A percentile compares a stretch with the other conserved stretches of the same genome.
Evolutionary conservation across 2,329 filamentous ascomycete genomes (phyloP).

Genomic region (Epichloe aotearoae): DNA sequence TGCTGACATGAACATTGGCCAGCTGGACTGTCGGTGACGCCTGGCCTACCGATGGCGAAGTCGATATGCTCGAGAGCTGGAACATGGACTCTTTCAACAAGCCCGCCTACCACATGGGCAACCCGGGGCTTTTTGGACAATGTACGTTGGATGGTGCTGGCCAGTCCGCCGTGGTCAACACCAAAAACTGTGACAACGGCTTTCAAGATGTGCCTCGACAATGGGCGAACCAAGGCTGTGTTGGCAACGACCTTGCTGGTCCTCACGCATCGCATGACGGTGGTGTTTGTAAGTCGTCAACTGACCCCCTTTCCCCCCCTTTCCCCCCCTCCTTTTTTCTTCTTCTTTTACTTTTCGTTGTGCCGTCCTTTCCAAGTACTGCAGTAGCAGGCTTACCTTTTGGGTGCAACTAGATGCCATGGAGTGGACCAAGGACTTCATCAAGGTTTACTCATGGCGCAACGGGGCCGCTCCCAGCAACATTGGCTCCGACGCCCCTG

Average conservation of each 20-base stretch:
- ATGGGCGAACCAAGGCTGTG: slow-evolving; percentile 27
- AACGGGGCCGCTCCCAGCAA: slow-evolving; percentile 19
- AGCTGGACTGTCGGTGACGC: slow-evolving; percentile 36
- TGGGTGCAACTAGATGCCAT: slow-evolving; percentile 19
- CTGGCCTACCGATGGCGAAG: slow-evolving; percentile 51
- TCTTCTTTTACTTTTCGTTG: slow-evolving; percentile 17
- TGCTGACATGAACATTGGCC: background rate
- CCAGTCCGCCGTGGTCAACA: slow-evolving; percentile 20
- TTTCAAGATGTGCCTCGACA: slow-evolving; percentile 19
- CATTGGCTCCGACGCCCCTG: slow-evolving; percentile 31
- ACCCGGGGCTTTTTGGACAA: slow-evolving; percentile 15
- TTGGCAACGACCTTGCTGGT: slow-evolving; percentile 22
- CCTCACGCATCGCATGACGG: slow-evolving; percentile 25
- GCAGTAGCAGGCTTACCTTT: background rate
- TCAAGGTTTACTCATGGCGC: slow-evolving; percentile 29
- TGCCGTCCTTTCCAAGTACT: no score
- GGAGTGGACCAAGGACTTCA: slow-evolving; percentile 27
- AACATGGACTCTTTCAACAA: slow-evolving; percentile 25
- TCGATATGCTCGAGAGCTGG: slow-evolving; percentile 57
- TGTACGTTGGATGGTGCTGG: slow-evolving; percentile 20
- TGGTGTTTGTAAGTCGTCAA: slow-evolving; percentile 27
- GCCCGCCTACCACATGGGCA: slow-evolving; percentile 39
- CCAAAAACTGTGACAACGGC: slow-evolving; percentile 28
- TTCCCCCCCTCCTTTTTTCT: no score
- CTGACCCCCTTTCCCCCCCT: no score